These are phyloP conservation scores for Ophiobolus disseminans DNA, from an alignment of 2,329 filamentous ascomycete species.

Conservation along the genomic window DNA sequence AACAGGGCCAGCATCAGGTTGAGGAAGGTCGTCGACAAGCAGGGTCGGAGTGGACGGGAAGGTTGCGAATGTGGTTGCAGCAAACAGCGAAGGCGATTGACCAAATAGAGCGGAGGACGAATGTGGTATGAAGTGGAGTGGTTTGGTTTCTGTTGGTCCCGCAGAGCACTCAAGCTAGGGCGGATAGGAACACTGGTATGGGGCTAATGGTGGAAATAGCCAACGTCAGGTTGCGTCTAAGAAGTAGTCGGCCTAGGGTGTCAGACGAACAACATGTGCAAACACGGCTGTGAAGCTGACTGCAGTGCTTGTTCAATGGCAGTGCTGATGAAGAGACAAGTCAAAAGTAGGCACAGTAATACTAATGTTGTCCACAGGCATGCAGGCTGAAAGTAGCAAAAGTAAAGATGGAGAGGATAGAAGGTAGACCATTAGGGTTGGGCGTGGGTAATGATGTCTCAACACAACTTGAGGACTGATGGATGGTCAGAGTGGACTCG, in stretches of 20 bases:
- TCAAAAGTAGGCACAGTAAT: conserved; percentile 21
- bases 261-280: conserved; percentile 30
- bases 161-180: conserved; percentile 18
- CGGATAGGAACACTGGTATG: conserved; percentile 24
- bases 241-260: conserved; percentile 26
- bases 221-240: conserved; percentile 27
- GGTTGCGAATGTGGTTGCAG: conserved; percentile 17
- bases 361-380: conserved; percentile 18
- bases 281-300: conserved; percentile 38
- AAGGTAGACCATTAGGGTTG: conserved; percentile 15
- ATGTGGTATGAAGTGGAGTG: conserved; percentile 19
- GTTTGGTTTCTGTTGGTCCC: conserved; percentile 18
- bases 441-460: conserved; percentile 19
- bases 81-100: conserved; percentile 16
- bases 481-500: conserved; percentile 28
- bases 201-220: conserved; percentile 28
- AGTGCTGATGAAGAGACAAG: conserved; percentile 21
- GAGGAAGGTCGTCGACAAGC: conserved; percentile 8
- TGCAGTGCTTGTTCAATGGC: conserved; percentile 25
- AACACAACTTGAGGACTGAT: conserved; percentile 20
- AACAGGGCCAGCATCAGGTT: conserved; percentile 20
- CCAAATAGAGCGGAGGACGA: conserved; percentile 13
- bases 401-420: conserved; percentile 13
- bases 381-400: conserved; percentile 14
- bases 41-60: conserved; percentile 8